A percentile compares a stretch with the other conserved stretches of the same genome.
phyloP scores from a whole-genome alignment of 2,329 filamentous ascomycete species.

The Fusarium multiceps region DNA sequence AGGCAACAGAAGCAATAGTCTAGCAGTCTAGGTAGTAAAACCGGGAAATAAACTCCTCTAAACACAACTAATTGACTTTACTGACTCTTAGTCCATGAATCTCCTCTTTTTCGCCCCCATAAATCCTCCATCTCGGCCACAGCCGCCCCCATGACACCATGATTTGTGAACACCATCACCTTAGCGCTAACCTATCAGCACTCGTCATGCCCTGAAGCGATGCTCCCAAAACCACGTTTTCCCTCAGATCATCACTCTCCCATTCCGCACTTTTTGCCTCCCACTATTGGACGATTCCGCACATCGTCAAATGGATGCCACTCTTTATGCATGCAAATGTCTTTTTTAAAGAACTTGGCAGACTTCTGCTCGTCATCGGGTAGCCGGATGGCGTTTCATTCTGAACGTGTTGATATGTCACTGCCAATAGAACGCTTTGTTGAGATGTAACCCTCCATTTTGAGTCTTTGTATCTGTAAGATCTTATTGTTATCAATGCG shows the following conservation, averaged over 20 bases:
- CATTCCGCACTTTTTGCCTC: slow-evolving; percentile 28
- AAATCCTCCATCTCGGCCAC: neutral
- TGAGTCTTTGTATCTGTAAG: neutral
- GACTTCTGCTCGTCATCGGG: slow-evolving; percentile 33
- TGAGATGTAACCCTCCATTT: slow-evolving; percentile 4
- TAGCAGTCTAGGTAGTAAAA: neutral
- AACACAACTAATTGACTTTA: neutral
- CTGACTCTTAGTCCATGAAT: slow-evolving; percentile 18
- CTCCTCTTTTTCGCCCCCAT: slow-evolving; percentile 1
- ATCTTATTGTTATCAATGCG: slow-evolving; percentile 1
- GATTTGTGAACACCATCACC: slow-evolving; percentile 2
- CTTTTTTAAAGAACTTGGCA: neutral
- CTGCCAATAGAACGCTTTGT: neutral
- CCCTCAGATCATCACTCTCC: neutral
- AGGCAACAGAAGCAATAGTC: neutral
- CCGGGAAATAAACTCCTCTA: slow-evolving; percentile 9
- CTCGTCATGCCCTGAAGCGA: slow-evolving; percentile 12
- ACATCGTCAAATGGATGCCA: slow-evolving; percentile 3
- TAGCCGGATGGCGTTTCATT: slow-evolving; percentile 30
- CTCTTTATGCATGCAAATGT: slow-evolving; percentile 4
- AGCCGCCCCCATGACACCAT: slow-evolving; percentile 21
- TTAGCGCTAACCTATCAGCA: slow-evolving; percentile 17
- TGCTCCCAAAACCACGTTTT: slow-evolving; percentile 41
- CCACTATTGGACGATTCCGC: slow-evolving; percentile 11
- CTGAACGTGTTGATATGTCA: neutral